Percentiles rank a stretch among this genome's conserved stretches.
Conservation (phyloP, 257 asterid species). For the Scutellaria baicalensis region DNA sequence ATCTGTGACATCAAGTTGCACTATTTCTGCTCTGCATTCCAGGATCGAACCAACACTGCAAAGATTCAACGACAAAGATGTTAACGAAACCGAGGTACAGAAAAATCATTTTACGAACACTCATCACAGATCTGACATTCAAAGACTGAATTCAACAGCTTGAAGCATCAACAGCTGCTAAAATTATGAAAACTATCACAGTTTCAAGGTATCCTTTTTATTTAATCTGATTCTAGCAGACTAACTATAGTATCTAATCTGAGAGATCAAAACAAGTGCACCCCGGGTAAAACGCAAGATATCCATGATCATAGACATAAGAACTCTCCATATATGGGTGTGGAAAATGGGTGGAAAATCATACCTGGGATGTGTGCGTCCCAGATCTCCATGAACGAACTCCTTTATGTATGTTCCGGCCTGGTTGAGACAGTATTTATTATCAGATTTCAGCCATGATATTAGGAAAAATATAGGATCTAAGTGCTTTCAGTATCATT, state of each 20-base stretch:
- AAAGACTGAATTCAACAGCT: neutral
- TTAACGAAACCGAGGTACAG: neutral
- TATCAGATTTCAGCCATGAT: neutral
- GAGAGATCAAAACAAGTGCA: neutral
- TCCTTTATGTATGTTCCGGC: constrained; percentile 98
- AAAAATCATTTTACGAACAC: neutral
- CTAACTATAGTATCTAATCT: neutral
- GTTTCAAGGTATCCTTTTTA: neutral
- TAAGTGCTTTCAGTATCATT: neutral
- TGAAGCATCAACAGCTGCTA: neutral
- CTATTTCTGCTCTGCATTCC: constrained; percentile 89
- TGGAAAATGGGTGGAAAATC: constrained; percentile 7
- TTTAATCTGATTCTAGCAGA: neutral
- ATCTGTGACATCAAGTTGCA: constrained; percentile 94
- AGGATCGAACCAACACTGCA: constrained; percentile 87
- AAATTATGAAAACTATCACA: neutral
- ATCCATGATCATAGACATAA: neutral
- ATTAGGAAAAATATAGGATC: neutral
- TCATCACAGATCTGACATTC: neutral
- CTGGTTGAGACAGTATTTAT: constrained; percentile 31
- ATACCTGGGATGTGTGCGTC: constrained; percentile 93
- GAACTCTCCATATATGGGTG: neutral
- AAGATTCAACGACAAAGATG: neutral
- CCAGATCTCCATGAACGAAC: constrained; percentile 96
- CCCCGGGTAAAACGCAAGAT: neutral